phyloP scores from a whole-genome alignment of 2,329 filamentous ascomycete species.

The Fusarium sp. region DNA sequence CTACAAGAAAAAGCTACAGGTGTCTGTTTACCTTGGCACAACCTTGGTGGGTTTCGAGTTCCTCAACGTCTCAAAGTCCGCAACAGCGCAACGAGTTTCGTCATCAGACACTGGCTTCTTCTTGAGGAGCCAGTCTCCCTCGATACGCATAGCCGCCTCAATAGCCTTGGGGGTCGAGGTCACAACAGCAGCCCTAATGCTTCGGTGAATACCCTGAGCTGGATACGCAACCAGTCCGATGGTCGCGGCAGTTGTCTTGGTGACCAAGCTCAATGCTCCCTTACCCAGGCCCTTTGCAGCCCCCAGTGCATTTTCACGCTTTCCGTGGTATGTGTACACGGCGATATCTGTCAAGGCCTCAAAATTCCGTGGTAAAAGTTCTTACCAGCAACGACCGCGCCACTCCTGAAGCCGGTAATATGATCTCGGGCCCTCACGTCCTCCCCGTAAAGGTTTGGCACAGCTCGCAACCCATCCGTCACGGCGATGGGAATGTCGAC shows the following conservation, averaged over 20 bases:
- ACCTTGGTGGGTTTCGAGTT: background rate
- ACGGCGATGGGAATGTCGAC: conserved; percentile 1
- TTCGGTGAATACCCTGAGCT: background rate
- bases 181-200: background rate
- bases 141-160: background rate
- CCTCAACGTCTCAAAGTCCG: background rate
- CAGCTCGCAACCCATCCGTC: conserved; percentile 1
- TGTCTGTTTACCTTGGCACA: background rate
- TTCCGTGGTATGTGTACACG: conserved; percentile 1
- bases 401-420: background rate
- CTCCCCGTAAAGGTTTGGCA: background rate
- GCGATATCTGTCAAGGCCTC: conserved; percentile 2
- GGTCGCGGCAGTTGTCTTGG: conserved; percentile 3
- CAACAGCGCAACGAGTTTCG: background rate
- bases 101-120: background rate
- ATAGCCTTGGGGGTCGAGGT: background rate
- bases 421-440: background rate
- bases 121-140: background rate
- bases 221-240: background rate
- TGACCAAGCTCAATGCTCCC: background rate
- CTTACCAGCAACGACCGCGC: background rate
- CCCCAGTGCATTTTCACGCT: background rate
- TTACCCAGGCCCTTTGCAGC: background rate
- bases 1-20: background rate
- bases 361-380: conserved; percentile 7